These are phyloP conservation scores for Salinomyces thailandicus DNA, from an alignment of 2,329 filamentous ascomycete genomes.

Conservation along the genomic window DNA sequence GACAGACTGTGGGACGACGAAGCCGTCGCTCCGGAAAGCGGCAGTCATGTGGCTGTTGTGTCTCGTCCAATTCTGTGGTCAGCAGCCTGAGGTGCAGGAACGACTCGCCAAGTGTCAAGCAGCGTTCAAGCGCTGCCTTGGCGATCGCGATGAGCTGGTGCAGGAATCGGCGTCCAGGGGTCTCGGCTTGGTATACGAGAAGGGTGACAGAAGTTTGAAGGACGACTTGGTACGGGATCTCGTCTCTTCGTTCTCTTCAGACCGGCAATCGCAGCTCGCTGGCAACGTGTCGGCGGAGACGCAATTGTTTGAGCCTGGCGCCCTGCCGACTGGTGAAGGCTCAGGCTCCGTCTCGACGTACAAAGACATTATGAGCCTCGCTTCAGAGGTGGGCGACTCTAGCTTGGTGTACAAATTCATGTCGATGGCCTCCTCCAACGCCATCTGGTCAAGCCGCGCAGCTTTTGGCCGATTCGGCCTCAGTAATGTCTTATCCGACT, in stretches of 20 bases:
- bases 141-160: conserved; percentile 82
- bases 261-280: conserved; percentile 56
- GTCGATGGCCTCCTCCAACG: conserved; percentile 90
- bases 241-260: conserved; percentile 72
- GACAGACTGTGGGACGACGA: conserved; percentile 67
- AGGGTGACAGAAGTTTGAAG: conserved; percentile 70
- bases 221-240: conserved; percentile 78
- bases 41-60: conserved; percentile 93
- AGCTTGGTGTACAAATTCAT: conserved; percentile 98
- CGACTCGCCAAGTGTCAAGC: conserved; percentile 69
- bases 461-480: conserved; percentile 91
- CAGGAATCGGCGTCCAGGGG: conserved; percentile 92
- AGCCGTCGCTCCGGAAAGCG: conserved; percentile 81
- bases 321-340: conserved; percentile 79
- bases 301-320: conserved; percentile 84
- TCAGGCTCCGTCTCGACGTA: conserved; percentile 89
- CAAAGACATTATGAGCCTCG: conserved; percentile 90
- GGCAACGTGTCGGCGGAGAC: conserved; percentile 82
- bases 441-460: conserved; percentile 93
- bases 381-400: conserved; percentile 93
- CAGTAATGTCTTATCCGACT: conserved; percentile 82
- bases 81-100: conserved; percentile 61
- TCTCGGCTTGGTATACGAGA: conserved; percentile 85
- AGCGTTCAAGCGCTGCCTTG: conserved; percentile 78
- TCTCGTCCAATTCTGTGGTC: conserved; percentile 79